phyloP scores from a whole-genome alignment of 495 filamentous ascomycete species.

The Neurospora tetraspora region DNA sequence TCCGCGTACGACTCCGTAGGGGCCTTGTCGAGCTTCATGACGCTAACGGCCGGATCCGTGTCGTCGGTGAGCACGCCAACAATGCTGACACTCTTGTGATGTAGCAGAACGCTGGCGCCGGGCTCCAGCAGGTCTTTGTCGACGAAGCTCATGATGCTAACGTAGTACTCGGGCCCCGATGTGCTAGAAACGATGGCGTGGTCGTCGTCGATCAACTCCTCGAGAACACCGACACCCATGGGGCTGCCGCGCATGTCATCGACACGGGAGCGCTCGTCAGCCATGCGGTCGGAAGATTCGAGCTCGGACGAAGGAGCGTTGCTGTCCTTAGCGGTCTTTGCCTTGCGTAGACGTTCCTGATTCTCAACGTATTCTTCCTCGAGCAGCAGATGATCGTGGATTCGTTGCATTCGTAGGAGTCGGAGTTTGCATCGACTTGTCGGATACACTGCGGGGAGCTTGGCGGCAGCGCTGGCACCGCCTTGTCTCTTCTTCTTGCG shows the following conservation, averaged over 20 bases:
- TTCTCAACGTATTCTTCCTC: slow-evolving; percentile 99
- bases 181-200: slow-evolving; percentile 97
- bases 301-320: slow-evolving; percentile 48
- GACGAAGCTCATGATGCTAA: slow-evolving; percentile 99
- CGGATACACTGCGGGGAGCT: slow-evolving; percentile 86
- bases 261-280: slow-evolving; percentile 90
- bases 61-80: slow-evolving; percentile 97
- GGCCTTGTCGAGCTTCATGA: slow-evolving; percentile 99
- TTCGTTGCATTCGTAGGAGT: slow-evolving; percentile 93
- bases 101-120: slow-evolving; percentile 86
- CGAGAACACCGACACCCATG: slow-evolving; percentile 96
- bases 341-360: slow-evolving; percentile 86
- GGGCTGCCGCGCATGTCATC: slow-evolving; percentile 98
- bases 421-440: slow-evolving; percentile 96
- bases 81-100: slow-evolving; percentile 97
- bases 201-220: slow-evolving; percentile 99
- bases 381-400: slow-evolving; percentile 92
- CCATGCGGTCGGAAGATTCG: slow-evolving; percentile 64
- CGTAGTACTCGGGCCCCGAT: slow-evolving; percentile 97
- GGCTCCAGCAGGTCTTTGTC: slow-evolving; percentile 98
- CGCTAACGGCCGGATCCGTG: slow-evolving; percentile 87
- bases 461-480: slow-evolving; percentile 85
- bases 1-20: slow-evolving; percentile 97
- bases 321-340: slow-evolving; percentile 68
- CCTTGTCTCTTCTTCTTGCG: slow-evolving; percentile 92